Conservation (phyloP, 768 basidiomycete genomes). For the Leccinum boreale region DNA sequence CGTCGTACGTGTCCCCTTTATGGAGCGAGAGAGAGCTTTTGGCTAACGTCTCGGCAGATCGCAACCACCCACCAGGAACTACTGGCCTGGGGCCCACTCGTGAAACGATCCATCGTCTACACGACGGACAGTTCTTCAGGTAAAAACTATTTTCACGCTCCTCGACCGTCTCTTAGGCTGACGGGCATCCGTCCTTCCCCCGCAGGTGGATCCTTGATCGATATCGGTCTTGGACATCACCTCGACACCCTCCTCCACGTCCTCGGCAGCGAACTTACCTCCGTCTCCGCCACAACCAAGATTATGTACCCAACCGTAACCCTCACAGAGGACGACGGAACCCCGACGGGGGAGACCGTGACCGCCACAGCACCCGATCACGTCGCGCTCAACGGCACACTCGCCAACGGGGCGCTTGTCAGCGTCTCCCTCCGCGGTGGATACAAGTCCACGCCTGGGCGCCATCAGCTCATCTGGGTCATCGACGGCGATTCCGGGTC, state of each 20-base stretch:
- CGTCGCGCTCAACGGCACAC: slow-evolving; percentile 1
- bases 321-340: slow-evolving; percentile 2
- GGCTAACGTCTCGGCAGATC: neutral
- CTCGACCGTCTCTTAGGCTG: neutral
- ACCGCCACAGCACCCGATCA: slow-evolving; percentile 3
- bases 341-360: slow-evolving; percentile 2
- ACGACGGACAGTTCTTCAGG: neutral
- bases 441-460: slow-evolving; percentile 8
- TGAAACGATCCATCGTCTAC: neutral
- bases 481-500: slow-evolving; percentile 11
- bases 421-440: slow-evolving; percentile 4
- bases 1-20: neutral
- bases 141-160: neutral
- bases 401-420: slow-evolving; percentile 5
- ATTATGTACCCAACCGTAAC: slow-evolving; percentile 4
- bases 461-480: slow-evolving; percentile 7
- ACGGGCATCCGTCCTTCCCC: neutral
- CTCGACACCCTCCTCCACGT: slow-evolving; percentile 6
- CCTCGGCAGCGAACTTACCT: neutral
- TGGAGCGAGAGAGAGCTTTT: neutral
- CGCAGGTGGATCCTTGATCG: slow-evolving; percentile 1
- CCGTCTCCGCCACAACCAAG: slow-evolving; percentile 4
- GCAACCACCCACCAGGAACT: neutral
- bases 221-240: slow-evolving; percentile 3
- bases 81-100: neutral